phyloP scores from a whole-genome alignment of 1,284 basidiomycete species.

The Cutaneotrichosporon sp. region DNA sequence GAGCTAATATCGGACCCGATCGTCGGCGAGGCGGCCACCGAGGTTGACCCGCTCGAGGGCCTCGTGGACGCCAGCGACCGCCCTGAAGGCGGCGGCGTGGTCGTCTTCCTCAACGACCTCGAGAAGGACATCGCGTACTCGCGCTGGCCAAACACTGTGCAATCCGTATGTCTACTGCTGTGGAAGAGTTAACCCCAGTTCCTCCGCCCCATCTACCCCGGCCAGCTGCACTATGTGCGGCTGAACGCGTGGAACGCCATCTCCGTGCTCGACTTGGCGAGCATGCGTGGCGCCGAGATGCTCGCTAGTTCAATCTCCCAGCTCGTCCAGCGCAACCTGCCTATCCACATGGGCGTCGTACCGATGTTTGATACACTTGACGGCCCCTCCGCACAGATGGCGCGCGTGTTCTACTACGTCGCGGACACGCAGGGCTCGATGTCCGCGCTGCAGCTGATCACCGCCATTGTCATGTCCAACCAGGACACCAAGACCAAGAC shows the following conservation, averaged over 20 bases:
- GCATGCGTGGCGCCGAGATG: conserved; percentile 62
- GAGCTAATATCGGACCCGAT: conserved; percentile 67
- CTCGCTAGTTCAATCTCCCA: conserved; percentile 60
- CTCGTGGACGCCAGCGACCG: conserved; percentile 85
- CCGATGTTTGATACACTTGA: conserved; percentile 59
- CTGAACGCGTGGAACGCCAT: conserved; percentile 79
- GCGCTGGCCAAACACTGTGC: conserved; percentile 35
- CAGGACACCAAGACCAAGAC: neutral
- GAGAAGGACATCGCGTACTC: conserved; percentile 68
- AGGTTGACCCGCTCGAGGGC: conserved; percentile 64
- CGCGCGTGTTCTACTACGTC: conserved; percentile 68
- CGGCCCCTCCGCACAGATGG: conserved; percentile 62
- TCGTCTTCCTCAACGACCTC: conserved; percentile 87
- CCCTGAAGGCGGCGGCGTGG: conserved; percentile 69
- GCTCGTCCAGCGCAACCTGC: conserved; percentile 60
- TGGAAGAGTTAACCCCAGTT: conserved; percentile 28
- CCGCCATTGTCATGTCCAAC: neutral
- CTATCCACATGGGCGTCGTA: conserved; percentile 79
- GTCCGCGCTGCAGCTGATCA: conserved; percentile 63
- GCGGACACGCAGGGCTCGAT: conserved; percentile 64
- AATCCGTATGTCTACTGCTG: conserved; percentile 33
- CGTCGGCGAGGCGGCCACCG: conserved; percentile 59
- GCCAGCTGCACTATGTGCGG: conserved; percentile 69
- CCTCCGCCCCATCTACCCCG: conserved; percentile 56
- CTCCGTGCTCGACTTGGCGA: conserved; percentile 73